A percentile compares a stretch with the other conserved stretches of the same genome.
Evolutionary conservation across 805 yeast species (phyloP).

Genomic region (Metschnikowia picachoensis): DNA sequence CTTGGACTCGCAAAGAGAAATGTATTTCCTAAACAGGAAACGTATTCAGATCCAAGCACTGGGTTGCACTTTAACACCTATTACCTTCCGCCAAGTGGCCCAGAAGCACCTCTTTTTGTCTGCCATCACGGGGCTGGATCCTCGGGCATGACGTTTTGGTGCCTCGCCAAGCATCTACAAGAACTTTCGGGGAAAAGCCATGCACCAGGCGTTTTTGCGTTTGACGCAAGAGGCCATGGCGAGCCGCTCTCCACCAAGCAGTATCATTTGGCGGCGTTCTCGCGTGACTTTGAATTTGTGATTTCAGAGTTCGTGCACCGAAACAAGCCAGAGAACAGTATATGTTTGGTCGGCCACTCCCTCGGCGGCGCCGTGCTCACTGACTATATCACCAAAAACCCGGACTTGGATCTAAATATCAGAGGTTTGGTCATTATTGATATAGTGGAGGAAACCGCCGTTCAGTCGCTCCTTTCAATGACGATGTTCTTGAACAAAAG

Average conservation of each 20-base stretch:
- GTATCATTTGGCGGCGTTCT: conserved; percentile 48
- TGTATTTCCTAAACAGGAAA: conserved; percentile 20
- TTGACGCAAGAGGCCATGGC: conserved; percentile 89
- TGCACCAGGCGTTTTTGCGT: conserved; percentile 55
- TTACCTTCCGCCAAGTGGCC: conserved; percentile 47
- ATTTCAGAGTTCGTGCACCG: conserved; percentile 33
- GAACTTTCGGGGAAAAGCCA: conserved; percentile 21
- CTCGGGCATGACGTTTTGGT: conserved; percentile 71
- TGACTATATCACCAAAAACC: conserved; percentile 34
- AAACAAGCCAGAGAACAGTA: conserved; percentile 14
- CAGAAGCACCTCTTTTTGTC: conserved; percentile 54
- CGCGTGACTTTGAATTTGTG: conserved; percentile 54
- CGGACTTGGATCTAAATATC: conserved; percentile 26
- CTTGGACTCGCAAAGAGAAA: neutral
- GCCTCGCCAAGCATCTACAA: conserved; percentile 37
- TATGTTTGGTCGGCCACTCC: conserved; percentile 82
- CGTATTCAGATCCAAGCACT: conserved; percentile 12
- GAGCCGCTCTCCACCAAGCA: conserved; percentile 18
- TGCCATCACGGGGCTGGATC: conserved; percentile 97
- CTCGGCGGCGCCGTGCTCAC: conserved; percentile 87
- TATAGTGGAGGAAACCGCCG: conserved; percentile 92
- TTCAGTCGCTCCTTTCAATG: conserved; percentile 65
- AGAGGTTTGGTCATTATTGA: conserved; percentile 79
- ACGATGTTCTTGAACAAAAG: conserved; percentile 57
- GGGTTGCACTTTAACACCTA: conserved; percentile 41